Base-by-base conservation (phyloP, 371 early-diverging fungal species). In the Rhizopus stolonifer region DNA sequence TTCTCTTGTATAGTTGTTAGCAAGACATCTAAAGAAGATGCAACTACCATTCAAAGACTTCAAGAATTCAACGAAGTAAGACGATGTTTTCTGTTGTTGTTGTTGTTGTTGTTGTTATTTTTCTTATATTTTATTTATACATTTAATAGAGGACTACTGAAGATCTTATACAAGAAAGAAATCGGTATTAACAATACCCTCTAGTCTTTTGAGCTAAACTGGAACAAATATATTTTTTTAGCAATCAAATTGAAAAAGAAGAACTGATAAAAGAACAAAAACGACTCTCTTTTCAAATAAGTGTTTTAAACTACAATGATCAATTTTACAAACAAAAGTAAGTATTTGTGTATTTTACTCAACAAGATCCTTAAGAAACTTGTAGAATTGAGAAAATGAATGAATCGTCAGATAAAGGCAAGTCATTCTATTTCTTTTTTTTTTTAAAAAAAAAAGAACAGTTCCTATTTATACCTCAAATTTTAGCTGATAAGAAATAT, bases 161-260 rank as follows among this genome's bases (percentile, higher is more conserved):
- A 5, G 42, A 42, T 15, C 8, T 42, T 8, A 19, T 42, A 21
- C 21, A 42, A 19, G 42, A 42, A 19, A 5, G 42, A 21, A 42
- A 42, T 8, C 42, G 42, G 42, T 42, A 42, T n/a, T n/a, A n/a
- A n/a, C n/a, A n/a, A n/a, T n/a, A n/a, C n/a, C n/a, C n/a, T n/a
- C n/a, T n/a, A n/a, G n/a, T n/a, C n/a, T 8, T 17, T n/a, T 9
- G 42, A 19, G 7, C 21, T 38, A 15, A n/a, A 11, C 5, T 15
- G 2, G 14, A 38, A 4, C 38, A 6, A 7, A 42, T 19, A 10
- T 19, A 9, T 19, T 19, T 7, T 8, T 19, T 42, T 19, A 42
- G 42, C 21, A 5, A 42, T 19, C 42, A 21, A 42, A 42, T 42
- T 9, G 42, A 42, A 42, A 42, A 13, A 21, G 42, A 42, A 42